Evolutionary conservation across 2,329 filamentous ascomycete species (phyloP).

Genomic region (Colletotrichum eleusines): DNA sequence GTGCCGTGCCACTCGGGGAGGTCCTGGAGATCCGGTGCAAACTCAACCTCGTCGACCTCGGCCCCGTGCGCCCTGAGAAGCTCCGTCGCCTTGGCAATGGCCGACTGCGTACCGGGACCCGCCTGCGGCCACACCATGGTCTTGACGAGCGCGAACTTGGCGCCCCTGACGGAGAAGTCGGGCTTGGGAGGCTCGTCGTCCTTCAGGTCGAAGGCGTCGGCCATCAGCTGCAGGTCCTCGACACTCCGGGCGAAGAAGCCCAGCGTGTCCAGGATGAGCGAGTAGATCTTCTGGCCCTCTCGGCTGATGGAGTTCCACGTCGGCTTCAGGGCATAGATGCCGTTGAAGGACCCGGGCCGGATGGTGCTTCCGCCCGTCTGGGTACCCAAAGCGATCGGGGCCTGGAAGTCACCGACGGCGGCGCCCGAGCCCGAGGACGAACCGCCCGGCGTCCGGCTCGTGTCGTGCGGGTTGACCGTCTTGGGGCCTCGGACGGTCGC

Average conservation of each 20-base stretch:
- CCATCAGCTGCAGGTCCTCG: conserved; percentile 68
- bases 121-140: conserved; percentile 65
- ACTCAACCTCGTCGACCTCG: conserved; percentile 65
- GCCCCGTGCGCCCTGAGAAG: conserved; percentile 63
- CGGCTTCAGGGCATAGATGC: conserved; percentile 74
- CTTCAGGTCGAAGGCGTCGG: conserved; percentile 64
- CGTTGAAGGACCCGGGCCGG: conserved; percentile 73
- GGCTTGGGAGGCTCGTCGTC: conserved; percentile 59
- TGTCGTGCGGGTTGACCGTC: conserved; percentile 73
- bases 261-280: conserved; percentile 70
- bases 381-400: conserved; percentile 70
- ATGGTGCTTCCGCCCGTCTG: conserved; percentile 76
- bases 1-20: conserved; percentile 65
- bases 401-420: conserved; percentile 74
- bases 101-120: conserved; percentile 57
- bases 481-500: conserved; percentile 64
- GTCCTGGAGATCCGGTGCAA: conserved; percentile 62
- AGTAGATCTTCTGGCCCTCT: conserved; percentile 71
- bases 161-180: conserved; percentile 55
- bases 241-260: conserved; percentile 70
- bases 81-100: conserved; percentile 55
- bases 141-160: conserved; percentile 66
- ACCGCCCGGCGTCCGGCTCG: conserved; percentile 73
- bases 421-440: conserved; percentile 76
- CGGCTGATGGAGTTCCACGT: conserved; percentile 73